Percentiles rank a stretch among this genome's conserved stretches.
phyloP scores from a whole-genome alignment of 106 monocot species.

The Dendrobium huoshanense region DNA sequence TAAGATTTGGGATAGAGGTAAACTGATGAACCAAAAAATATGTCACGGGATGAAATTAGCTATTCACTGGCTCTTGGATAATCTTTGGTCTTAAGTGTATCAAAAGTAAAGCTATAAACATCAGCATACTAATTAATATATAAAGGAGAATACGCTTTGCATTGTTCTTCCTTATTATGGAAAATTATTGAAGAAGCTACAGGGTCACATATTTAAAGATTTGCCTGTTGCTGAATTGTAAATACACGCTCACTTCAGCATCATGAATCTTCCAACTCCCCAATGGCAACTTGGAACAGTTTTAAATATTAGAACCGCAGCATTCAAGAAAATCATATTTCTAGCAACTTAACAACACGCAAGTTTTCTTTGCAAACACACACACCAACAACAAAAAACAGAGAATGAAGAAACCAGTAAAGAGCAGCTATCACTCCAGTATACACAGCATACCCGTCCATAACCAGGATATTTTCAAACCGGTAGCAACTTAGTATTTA shows the following conservation, averaged over 20 bases:
- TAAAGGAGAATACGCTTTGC: not conserved
- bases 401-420: not conserved
- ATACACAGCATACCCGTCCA: not conserved
- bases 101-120: not conserved
- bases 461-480: not conserved
- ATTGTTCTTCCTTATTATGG: not conserved
- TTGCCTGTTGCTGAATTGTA: not conserved
- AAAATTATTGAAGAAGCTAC: not conserved
- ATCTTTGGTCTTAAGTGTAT: not conserved
- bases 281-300: not conserved
- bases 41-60: not conserved
- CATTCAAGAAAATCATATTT: not conserved
- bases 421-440: no score
- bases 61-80: not conserved
- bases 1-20: not conserved
- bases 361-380: not conserved
- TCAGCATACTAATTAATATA: not conserved
- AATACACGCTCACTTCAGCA: not conserved
- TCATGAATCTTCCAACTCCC: not conserved
- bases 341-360: not conserved
- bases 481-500: not conserved
- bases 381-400: not conserved
- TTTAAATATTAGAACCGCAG: not conserved
- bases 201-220: not conserved
- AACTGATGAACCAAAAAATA: not conserved